Evolutionary conservation across 306 rosid species (phyloP), one percentile per base, ranked within the genome.

Genomic region (Cucurbita ficifolia): DNA sequence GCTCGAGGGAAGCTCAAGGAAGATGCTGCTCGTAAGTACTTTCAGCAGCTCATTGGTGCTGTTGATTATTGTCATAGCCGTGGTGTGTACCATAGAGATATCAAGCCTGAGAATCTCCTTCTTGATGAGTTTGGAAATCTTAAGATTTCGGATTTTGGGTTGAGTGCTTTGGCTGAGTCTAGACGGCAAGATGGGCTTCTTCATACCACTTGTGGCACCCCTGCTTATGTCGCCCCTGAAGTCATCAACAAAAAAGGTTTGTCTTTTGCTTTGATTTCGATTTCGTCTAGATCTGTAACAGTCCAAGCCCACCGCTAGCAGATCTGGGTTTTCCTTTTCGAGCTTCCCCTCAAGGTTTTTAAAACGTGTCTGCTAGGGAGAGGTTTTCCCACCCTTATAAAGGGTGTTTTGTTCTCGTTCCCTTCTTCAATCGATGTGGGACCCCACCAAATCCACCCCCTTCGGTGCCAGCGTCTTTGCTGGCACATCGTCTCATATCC

Each of bases 181-280:
- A 82, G 83, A 4, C 40, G 86, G 69, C 85, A 84, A 62, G 91
- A 87, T 54, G 91, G 87, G 0, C 72, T 87, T 75, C 84, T 83
- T 19, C 89, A 87, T 80, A 87, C 92, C 1, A 85, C 86, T 77
- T 87, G 92, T 40, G 92, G 92, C 0, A 87, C 92, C 0, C 89
- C 89, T 19, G 89, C 88, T 0, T 88, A 88, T 62, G 85, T 88
- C 16, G 89, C 92, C 0, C 92, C 88, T 11, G 92, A 88, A 78
- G 85, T 88, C 56, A 69, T 69, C 56, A 48, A 69, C 40, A 46
- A 46, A 42, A 69, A 69, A 69, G 73, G 73, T 69, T 48, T 48
- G 22, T 6, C 3, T 18, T 5, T 18, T 4, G 1, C 19, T 36
- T 16, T 10, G 33, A 3, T 35, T 60, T 35, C 21, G 12, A 29